Evolutionary conservation across 805 yeast species (phyloP), one percentile per base, ranked within the genome.

Genomic region (Tetrapisispora nanseiensis): DNA sequence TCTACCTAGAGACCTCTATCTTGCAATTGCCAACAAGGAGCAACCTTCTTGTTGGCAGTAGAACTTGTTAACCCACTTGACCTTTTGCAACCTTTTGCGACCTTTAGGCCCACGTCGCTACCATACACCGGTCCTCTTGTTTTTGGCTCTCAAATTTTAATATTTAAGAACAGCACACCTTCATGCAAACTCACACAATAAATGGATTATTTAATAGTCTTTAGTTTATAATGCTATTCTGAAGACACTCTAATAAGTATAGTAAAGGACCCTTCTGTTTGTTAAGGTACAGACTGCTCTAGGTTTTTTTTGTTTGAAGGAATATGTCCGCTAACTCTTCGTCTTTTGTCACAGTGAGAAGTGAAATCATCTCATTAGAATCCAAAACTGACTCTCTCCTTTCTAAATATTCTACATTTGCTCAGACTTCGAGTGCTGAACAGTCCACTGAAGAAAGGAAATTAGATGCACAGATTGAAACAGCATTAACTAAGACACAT

Each of bases 291-390:
- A n/a, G n/a, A n/a, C n/a, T n/a, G n/a, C n/a, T 28, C 11, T 13
- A 28, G 30, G 30, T 12, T 6, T 24, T 9, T 24, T 24, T 8
- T 24, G 12, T 24, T 24, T 24, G 8, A 30, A 30, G 6, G 12
- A 6, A 12, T 6, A 39, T 22, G 26, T 15, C 33, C 19, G 18
- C 36, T 3, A 39, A 31, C 6, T 5, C 31, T n/a, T 23, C 51
- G 7, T 65, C 84, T 3, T 84, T 82, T 59, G 70, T 76, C 15
- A 85, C 85, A 37, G 69, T 77, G 12, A 70, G 95, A 56, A 68
- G 82, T 23, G 83, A 81, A 53, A 77, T 80, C 0, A 67, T 87
- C 28, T 69, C 78, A 7, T 63, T 81, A 38, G 96, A 90, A 59
- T 75, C 79, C 40, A 83, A 81, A 55, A 72, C 90, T 3, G 76